Percentiles rank a stretch among this genome's conserved stretches.
These are phyloP conservation scores for Sclerotinia spermophila DNA, from an alignment of 2,329 filamentous ascomycete genomes.

Conservation along the genomic window DNA sequence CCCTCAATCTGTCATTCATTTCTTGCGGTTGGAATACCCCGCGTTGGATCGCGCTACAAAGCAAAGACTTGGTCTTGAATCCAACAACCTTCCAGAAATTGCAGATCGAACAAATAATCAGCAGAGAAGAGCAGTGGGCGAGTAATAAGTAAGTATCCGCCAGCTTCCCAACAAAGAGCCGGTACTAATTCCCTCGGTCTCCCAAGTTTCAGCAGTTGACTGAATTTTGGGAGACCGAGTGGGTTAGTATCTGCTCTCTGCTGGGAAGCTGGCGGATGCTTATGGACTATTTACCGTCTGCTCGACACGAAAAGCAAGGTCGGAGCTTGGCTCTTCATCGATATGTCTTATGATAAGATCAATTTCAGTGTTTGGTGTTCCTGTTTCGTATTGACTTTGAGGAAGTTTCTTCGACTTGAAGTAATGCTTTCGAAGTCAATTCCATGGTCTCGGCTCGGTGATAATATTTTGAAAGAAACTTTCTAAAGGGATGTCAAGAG, in stretches of 20 bases:
- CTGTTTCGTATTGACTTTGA: background rate
- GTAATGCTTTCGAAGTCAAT: no score
- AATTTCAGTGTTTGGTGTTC: background rate
- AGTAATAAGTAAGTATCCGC: slow-evolving; percentile 21
- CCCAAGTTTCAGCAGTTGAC: background rate
- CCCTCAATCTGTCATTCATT: no score
- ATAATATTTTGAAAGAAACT: slow-evolving; percentile 96
- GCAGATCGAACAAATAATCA: slow-evolving; percentile 38
- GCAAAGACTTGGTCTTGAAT: slow-evolving; percentile 67
- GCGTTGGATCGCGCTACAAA: slow-evolving; percentile 71
- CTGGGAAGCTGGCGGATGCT: background rate
- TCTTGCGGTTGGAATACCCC: slow-evolving; percentile 40
- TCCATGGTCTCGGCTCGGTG: slow-evolving; percentile 69
- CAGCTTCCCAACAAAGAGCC: background rate
- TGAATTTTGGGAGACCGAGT: background rate
- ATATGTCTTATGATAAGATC: background rate
- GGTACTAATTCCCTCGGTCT: background rate
- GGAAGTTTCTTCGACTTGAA: no score
- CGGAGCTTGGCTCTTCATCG: background rate
- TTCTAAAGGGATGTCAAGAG: slow-evolving; percentile 96
- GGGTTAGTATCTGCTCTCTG: background rate
- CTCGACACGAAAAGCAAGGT: background rate
- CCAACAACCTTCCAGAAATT: slow-evolving; percentile 64
- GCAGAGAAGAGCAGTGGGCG: slow-evolving; percentile 21
- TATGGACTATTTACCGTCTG: background rate